These are phyloP conservation scores for Penicillium paxilli DNA, from an alignment of 495 filamentous ascomycete species.

Conservation along the genomic window DNA sequence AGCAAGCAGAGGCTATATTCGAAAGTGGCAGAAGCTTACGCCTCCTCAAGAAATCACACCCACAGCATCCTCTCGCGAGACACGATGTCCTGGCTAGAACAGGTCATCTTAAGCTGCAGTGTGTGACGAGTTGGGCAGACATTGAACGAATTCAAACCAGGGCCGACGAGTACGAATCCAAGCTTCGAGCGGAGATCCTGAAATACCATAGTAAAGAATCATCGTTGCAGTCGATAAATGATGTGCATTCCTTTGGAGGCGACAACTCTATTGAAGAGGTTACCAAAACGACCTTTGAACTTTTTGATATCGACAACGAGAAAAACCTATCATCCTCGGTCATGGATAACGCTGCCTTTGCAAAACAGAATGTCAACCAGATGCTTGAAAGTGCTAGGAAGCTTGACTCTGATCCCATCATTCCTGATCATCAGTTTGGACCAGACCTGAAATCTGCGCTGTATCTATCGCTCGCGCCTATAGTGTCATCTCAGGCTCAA, in stretches of 20 bases:
- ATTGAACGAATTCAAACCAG: constrained; percentile 62
- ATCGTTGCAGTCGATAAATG: not conserved
- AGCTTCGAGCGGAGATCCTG: constrained; percentile 43
- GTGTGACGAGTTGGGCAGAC: constrained; percentile 75
- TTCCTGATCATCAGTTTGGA: constrained; percentile 43
- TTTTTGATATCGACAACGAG: constrained; percentile 41
- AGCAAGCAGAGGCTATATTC: constrained; percentile 65
- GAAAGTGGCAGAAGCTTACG: constrained; percentile 78
- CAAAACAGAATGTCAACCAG: constrained; percentile 30
- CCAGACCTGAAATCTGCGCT: constrained; percentile 73
- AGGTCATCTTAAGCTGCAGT: constrained; percentile 60
- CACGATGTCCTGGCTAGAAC: constrained; percentile 42
- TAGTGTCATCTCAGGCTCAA: constrained; percentile 70
- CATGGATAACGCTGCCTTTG: constrained; percentile 21
- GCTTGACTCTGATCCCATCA: constrained; percentile 3
- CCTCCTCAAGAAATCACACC: constrained; percentile 69
- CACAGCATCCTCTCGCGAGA: constrained; percentile 72
- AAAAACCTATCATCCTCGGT: constrained; percentile 24
- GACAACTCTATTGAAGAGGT: constrained; percentile 1
- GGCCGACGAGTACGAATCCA: constrained; percentile 62
- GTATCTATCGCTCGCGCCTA: constrained; percentile 71
- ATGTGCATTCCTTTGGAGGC: not conserved
- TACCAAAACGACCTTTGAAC: constrained; percentile 29
- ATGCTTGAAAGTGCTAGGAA: constrained; percentile 22
- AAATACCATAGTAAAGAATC: constrained; percentile 32